These are phyloP conservation scores for Musa balbisiana DNA, from an alignment of 202 grass and related monocot species.

Conservation along the genomic window DNA sequence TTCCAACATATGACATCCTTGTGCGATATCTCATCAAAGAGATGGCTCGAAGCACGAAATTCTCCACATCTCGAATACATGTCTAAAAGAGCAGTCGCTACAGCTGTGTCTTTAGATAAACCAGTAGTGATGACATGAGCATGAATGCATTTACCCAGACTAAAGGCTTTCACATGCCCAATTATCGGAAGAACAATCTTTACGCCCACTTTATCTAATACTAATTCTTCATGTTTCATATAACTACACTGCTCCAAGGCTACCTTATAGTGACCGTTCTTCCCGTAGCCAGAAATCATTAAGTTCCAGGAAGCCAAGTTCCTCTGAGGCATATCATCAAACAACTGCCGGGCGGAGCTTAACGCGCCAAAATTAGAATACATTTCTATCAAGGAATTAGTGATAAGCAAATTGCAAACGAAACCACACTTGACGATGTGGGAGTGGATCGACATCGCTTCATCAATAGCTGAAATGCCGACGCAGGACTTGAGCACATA, in stretches of 20 bases:
- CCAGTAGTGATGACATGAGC: background rate
- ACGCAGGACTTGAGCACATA: slow-evolving; percentile 7
- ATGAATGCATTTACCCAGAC: slow-evolving; percentile 10
- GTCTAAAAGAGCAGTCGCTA: slow-evolving; percentile 1
- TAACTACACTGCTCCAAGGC: background rate
- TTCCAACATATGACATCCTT: slow-evolving; percentile 12
- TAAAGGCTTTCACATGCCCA: background rate
- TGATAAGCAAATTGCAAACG: background rate
- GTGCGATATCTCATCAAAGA: slow-evolving; percentile 6
- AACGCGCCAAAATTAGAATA: background rate
- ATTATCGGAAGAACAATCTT: slow-evolving; percentile 13
- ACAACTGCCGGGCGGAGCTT: background rate
- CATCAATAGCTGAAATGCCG: background rate
- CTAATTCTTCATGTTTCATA: slow-evolving; percentile 1
- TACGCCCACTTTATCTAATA: background rate
- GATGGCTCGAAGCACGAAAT: background rate
- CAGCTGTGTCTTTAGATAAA: background rate
- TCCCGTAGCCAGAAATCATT: slow-evolving; percentile 7
- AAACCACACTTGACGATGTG: slow-evolving; percentile 6
- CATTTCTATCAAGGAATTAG: background rate
- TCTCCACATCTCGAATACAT: slow-evolving; percentile 3
- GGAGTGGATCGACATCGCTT: background rate
- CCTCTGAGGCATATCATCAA: slow-evolving; percentile 10
- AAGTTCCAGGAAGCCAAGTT: slow-evolving; percentile 17
- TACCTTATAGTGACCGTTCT: background rate